A percentile compares a stretch with the other conserved stretches of the same genome.
Conservation (phyloP, 352 stramenopile species). For the Halophytophthora polymorphica region DNA sequence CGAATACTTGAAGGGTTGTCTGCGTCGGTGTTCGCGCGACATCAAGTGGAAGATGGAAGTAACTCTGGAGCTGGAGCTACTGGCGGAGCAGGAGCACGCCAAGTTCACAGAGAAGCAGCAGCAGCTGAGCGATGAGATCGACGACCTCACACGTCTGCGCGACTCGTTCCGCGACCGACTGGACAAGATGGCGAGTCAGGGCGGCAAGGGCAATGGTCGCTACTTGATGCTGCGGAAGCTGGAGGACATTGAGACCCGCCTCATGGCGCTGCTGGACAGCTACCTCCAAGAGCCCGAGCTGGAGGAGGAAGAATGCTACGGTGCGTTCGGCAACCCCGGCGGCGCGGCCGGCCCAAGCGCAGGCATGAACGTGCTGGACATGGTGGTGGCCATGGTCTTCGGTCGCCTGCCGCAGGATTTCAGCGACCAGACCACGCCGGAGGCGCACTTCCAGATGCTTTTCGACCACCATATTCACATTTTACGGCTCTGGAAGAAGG, state of each 20-base stretch:
- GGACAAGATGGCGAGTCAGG: slow-evolving; percentile 20
- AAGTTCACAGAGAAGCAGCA: slow-evolving; percentile 43
- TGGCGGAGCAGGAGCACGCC: slow-evolving; percentile 64
- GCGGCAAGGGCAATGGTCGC: slow-evolving; percentile 22
- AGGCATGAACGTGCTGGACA: slow-evolving; percentile 82
- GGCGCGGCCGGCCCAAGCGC: slow-evolving; percentile 21
- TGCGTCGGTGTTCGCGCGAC: slow-evolving; percentile 70
- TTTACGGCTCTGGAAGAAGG: slow-evolving; percentile 74
- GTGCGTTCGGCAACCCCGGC: slow-evolving; percentile 30
- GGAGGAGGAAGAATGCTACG: slow-evolving; percentile 40
- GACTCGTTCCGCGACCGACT: slow-evolving; percentile 73
- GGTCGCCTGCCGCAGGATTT: slow-evolving; percentile 73
- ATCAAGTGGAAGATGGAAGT: slow-evolving; percentile 81
- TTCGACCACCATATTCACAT: slow-evolving; percentile 81
- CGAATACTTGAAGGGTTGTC: slow-evolving; percentile 77
- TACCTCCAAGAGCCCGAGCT: slow-evolving; percentile 62
- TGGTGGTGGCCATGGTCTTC: slow-evolving; percentile 86
- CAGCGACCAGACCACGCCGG: slow-evolving; percentile 39
- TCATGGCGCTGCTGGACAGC: slow-evolving; percentile 52
- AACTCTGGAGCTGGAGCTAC: slow-evolving; percentile 57
- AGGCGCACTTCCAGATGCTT: slow-evolving; percentile 73
- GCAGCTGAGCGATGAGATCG: slow-evolving; percentile 67
- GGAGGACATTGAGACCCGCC: slow-evolving; percentile 74
- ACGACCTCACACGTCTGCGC: slow-evolving; percentile 63
- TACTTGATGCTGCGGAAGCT: slow-evolving; percentile 74